Conservation (phyloP, 1,284 basidiomycete genomes). For the Cryptococcus wingfieldii region DNA sequence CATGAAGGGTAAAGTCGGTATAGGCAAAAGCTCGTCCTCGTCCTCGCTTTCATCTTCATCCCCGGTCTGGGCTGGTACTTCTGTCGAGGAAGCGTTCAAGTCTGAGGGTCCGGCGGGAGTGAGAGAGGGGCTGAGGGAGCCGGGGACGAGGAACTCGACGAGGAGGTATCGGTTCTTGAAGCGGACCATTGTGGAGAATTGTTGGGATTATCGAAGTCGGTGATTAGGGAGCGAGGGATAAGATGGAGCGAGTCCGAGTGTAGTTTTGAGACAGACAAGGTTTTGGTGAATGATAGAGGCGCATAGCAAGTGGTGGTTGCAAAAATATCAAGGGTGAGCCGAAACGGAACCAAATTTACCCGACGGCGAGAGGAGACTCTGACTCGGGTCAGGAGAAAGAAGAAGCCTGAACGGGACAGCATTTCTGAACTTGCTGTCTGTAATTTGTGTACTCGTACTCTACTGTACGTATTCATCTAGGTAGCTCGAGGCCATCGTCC, state of each 20-base stretch:
- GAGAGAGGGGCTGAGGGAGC: conserved; percentile 10
- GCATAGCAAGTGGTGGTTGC: too few relatives aligned
- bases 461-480: too few relatives aligned
- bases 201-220: background rate
- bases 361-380: too few relatives aligned
- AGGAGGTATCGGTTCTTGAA: conserved; percentile 48
- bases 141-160: conserved; percentile 44
- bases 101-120: background rate
- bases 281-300: too few relatives aligned
- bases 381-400: too few relatives aligned
- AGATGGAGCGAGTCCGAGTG: background rate
- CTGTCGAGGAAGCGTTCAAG: background rate
- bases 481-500: too few relatives aligned
- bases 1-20: conserved; percentile 33
- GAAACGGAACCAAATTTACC: too few relatives aligned
- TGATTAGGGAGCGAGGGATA: background rate
- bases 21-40: conserved; percentile 23
- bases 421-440: too few relatives aligned
- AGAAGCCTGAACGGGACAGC: too few relatives aligned
- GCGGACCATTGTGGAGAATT: conserved; percentile 32
- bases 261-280: background rate
- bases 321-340: too few relatives aligned
- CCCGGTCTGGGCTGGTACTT: conserved; percentile 11
- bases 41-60: conserved; percentile 22
- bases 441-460: too few relatives aligned